Conservation (phyloP, 1,284 basidiomycete genomes). For the Boletus sp. region DNA sequence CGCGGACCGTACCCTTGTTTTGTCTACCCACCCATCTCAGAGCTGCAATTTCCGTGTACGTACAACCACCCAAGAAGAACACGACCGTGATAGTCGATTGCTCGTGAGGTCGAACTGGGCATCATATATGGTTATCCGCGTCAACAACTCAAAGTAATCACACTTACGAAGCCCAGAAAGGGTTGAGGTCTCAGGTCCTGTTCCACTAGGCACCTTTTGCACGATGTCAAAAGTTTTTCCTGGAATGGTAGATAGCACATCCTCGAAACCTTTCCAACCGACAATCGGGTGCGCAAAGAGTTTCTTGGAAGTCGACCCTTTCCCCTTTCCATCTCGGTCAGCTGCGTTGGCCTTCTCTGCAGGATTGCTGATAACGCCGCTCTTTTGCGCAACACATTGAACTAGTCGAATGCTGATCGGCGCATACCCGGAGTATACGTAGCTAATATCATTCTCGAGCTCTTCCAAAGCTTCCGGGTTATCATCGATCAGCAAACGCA, state of each 20-base stretch:
- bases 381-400: slow-evolving; percentile 91
- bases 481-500: slow-evolving; percentile 94
- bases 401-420: slow-evolving; percentile 91
- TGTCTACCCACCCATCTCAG: slow-evolving; percentile 89
- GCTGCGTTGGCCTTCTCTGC: slow-evolving; percentile 51
- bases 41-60: slow-evolving; percentile 95
- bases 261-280: slow-evolving; percentile 98
- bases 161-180: slow-evolving; percentile 50
- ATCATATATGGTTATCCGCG: slow-evolving; percentile 11
- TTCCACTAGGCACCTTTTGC: slow-evolving; percentile 52
- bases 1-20: slow-evolving; percentile 62
- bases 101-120: slow-evolving; percentile 51
- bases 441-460: slow-evolving; percentile 92
- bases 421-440: slow-evolving; percentile 97
- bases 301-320: slow-evolving; percentile 46
- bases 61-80: slow-evolving; percentile 98
- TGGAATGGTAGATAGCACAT: slow-evolving; percentile 79
- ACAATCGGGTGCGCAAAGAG: slow-evolving; percentile 86
- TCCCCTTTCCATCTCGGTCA: slow-evolving; percentile 43
- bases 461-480: slow-evolving; percentile 74
- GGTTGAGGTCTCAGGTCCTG: slow-evolving; percentile 36
- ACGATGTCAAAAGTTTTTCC: slow-evolving; percentile 86
- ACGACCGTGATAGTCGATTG: slow-evolving; percentile 80
- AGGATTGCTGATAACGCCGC: slow-evolving; percentile 81
- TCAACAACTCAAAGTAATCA: background rate